A percentile compares a stretch with the other conserved stretches of the same genome.
Conservation (phyloP, 148 eudicot genomes). For the Amaranthus hypochondriacus region DNA sequence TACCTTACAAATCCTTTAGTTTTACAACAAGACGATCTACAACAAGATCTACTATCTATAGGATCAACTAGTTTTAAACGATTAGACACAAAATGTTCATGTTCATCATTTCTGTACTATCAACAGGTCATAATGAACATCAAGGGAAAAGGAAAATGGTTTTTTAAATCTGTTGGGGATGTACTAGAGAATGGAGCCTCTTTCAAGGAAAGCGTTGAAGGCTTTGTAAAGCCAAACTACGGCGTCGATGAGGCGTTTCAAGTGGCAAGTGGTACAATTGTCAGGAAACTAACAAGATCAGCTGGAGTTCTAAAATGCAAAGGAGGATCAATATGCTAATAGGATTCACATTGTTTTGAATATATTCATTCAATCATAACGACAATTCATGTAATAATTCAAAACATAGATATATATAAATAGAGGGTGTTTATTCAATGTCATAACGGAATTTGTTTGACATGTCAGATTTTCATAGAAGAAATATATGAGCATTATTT, state of each 20-base stretch:
- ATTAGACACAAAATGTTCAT: no score
- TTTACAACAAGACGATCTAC: no score
- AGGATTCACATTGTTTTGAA: neutral
- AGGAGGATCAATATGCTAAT: constrained; percentile 42
- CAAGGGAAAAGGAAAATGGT: constrained; percentile 19
- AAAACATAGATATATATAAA: neutral
- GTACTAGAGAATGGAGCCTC: constrained; percentile 76
- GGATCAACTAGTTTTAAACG: no score
- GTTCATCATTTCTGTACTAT: neutral
- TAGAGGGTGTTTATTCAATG: neutral
- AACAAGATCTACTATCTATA: no score
- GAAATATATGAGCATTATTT: neutral
- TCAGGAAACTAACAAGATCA: constrained; percentile 51
- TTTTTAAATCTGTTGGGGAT: constrained; percentile 57
- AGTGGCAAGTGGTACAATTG: constrained; percentile 47
- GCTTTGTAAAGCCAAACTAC: constrained; percentile 53
- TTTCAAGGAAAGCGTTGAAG: constrained; percentile 35
- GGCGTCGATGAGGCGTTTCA: constrained; percentile 38
- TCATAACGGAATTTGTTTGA: neutral
- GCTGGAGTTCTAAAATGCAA: constrained; percentile 68
- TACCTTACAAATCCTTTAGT: no score
- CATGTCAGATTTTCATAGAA: neutral
- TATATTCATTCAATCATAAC: neutral
- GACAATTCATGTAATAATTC: neutral
- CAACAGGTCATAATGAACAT: constrained; percentile 52